Base-by-base conservation (phyloP, 2,329 filamentous ascomycete species). In the Cadophora gregata region DNA sequence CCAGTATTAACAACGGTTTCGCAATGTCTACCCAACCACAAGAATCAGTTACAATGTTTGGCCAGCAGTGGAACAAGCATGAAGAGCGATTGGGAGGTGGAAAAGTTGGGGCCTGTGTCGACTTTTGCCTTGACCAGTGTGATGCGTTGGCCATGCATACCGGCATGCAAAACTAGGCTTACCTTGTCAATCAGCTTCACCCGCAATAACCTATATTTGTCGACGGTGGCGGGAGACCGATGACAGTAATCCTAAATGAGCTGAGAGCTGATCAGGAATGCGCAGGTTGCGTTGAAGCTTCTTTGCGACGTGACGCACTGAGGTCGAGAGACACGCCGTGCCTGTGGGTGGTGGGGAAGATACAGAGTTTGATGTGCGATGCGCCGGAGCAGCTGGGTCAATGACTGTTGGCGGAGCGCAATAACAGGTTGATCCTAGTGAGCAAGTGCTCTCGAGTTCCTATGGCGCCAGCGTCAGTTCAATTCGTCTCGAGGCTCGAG, bases 61-160 rank as follows among this genome's bases (percentile, higher is more conserved):
- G 67, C 66, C 63, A 69, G 69, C 60, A 67, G 65, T 69, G 64
- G 58, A 69, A 63, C 65, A 62, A 70, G 66, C 69, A 67, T 68
- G 42, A 51, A 62, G 69, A 67, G 67, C 73, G 70, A 74, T 75
- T 74, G 73, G 72, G 71, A 71, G 67, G 70, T 55, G 67, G 69
- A 58, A 69, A 68, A 62, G 68, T 72, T 69, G 70, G 70, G 66
- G 70, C 65, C 65, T 69, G 69, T 67, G 71, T 71, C 70, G 68
- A 65, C 62, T 74, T 72, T 77, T 61, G 66, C 71, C 69, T 69
- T 73, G 71, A 74, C 75, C 74, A 76, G 68, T 74, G 70, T 71
- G 73, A 77, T 76, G 75, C 73, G 75, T 70, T 77, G 74, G 70
- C 74, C 72, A 71, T 76, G 75, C 75, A 77, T 75, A 65, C 59